phyloP scores from a whole-genome alignment of 2,329 filamentous ascomycete species.

The Apiospora marii region DNA sequence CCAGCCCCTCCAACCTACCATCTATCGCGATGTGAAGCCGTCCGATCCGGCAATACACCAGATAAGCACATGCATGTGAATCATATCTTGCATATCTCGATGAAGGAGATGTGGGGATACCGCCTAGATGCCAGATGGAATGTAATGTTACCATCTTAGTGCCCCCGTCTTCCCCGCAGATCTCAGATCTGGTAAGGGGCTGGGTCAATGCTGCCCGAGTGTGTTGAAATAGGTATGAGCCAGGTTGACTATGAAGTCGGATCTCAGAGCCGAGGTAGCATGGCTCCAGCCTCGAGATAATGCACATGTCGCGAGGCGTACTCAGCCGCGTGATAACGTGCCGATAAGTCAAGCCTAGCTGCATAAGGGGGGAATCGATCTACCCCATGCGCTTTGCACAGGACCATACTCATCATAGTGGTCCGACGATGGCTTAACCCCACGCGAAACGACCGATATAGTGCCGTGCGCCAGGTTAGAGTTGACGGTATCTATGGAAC shows the following conservation, averaged over 20 bases:
- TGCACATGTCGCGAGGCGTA: neutral
- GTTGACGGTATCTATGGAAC: neutral
- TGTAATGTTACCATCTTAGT: neutral
- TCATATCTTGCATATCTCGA: neutral
- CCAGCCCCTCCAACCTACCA: neutral
- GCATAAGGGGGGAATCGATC: neutral
- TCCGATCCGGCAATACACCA: neutral
- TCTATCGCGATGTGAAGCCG: neutral
- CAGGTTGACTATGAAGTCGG: neutral
- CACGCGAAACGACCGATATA: neutral
- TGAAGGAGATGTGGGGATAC: neutral
- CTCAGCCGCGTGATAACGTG: neutral
- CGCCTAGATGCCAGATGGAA: neutral
- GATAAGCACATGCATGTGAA: neutral
- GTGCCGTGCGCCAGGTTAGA: neutral
- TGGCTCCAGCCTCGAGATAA: neutral
- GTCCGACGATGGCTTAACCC: neutral
- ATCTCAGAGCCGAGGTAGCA: neutral
- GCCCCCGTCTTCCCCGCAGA: neutral
- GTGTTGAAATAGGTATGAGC: neutral
- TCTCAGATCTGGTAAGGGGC: neutral
- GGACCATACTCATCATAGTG: neutral
- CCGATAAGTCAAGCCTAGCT: neutral
- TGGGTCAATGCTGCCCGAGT: neutral
- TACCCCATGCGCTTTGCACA: neutral